Conservation (phyloP, 164 flowering plant species). For the Kalanchoe fedtschenkoi region DNA sequence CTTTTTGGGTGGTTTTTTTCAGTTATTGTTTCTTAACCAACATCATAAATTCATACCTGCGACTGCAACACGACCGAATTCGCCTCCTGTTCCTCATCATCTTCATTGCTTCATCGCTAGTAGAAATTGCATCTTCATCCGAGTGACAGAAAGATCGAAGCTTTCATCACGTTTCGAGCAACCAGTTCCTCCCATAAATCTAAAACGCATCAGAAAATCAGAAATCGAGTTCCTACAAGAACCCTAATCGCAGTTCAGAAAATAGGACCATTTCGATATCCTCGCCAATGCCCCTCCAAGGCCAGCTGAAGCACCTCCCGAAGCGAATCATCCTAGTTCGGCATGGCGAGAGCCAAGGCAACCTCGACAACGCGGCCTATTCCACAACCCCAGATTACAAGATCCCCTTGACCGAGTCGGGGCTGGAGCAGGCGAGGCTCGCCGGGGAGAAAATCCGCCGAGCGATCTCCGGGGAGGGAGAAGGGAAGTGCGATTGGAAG, state of each 20-base stretch:
- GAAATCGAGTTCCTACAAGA: too few species aligned
- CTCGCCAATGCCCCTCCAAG: background rate
- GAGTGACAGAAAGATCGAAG: too few species aligned
- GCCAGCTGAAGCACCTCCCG: slow-evolving; percentile 27
- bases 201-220: too few species aligned
- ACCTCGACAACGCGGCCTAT: slow-evolving; percentile 54
- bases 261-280: background rate
- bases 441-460: slow-evolving; percentile 41
- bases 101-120: too few species aligned
- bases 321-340: slow-evolving; percentile 78
- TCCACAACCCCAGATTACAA: slow-evolving; percentile 69
- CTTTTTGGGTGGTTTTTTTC: too few species aligned
- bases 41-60: too few species aligned
- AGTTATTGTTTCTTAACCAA: too few species aligned
- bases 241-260: background rate
- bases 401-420: slow-evolving; percentile 55
- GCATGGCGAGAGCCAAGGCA: slow-evolving; percentile 88
- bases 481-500: slow-evolving; percentile 28
- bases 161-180: too few species aligned
- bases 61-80: too few species aligned
- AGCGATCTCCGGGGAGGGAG: slow-evolving; percentile 20
- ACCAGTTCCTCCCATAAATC: too few species aligned
- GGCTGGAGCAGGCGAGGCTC: slow-evolving; percentile 43
- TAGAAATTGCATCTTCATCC: too few species aligned
- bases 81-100: too few species aligned